Evolutionary conservation across 306 rosid species (phyloP).

Genomic region (Medicago truncatula): MtrunA17r5.0-ANR NC_053043.1:39659001-39659500

Average conservation of each 20-base stretch:
- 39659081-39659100: not conserved
- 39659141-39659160: not conserved
- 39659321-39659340: conserved; percentile 76
- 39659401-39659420: conserved; percentile 83
- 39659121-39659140: not conserved
- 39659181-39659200: conserved; percentile 10
- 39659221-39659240: conserved; percentile 68
- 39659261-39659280: conserved; percentile 82
- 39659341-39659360: conserved; percentile 71
- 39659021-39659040: too few relatives aligned
- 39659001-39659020: not conserved
- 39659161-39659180: not conserved
- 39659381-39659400: conserved; percentile 72
- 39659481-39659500: conserved; percentile 92
- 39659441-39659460: conserved; percentile 88
- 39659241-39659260: conserved; percentile 89
- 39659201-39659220: conserved; percentile 11
- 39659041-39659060: not conserved
- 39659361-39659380: conserved; percentile 63
- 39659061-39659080: not conserved
- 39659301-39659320: conserved; percentile 94
- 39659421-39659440: conserved; percentile 70
- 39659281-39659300: conserved; percentile 82
- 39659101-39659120: not conserved
- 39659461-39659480: conserved; percentile 94